These are phyloP conservation scores for Kwoniella pini DNA, from an alignment of 768 basidiomycete species.

Conservation along the genomic window DNA sequence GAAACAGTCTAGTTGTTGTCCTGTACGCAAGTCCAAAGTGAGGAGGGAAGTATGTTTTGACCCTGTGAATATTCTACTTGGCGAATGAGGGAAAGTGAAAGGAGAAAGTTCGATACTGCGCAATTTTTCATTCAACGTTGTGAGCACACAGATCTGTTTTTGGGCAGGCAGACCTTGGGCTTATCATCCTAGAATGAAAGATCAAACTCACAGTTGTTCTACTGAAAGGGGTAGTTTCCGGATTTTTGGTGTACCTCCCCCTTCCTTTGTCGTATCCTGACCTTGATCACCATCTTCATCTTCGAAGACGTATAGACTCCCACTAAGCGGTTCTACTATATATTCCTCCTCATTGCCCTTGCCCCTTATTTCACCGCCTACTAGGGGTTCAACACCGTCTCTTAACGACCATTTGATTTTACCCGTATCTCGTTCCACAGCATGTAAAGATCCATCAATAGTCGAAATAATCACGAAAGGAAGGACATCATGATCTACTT, in stretches of 20 bases:
- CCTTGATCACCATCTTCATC: conserved; percentile 31
- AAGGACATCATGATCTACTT: conserved; percentile 64
- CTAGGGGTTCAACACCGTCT: conserved; percentile 53
- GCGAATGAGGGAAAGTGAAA: conserved; percentile 72
- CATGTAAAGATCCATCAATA: conserved; percentile 93
- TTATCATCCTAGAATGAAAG: background rate
- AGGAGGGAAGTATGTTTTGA: conserved; percentile 78
- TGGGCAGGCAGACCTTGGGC: background rate
- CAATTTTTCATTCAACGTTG: too few species aligned
- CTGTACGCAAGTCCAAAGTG: conserved; percentile 56
- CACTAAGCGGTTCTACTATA: conserved; percentile 91
- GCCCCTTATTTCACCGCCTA: conserved; percentile 27
- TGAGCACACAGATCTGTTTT: too few species aligned
- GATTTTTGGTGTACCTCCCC: conserved; percentile 56
- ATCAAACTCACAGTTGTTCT: conserved; percentile 68
- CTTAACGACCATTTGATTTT: conserved; percentile 85
- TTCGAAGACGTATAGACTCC: conserved; percentile 81
- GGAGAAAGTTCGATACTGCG: conserved; percentile 73
- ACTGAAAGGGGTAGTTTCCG: conserved; percentile 89
- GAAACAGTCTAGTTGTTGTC: conserved; percentile 50
- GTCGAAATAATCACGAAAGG: conserved; percentile 87
- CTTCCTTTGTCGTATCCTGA: conserved; percentile 17
- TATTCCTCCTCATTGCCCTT: conserved; percentile 67
- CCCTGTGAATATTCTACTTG: conserved; percentile 78
- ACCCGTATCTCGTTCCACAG: conserved; percentile 82